These are phyloP conservation scores for Aspergillus sclerotioniger DNA, from an alignment of 495 filamentous ascomycete species.

Conservation along the genomic window DNA sequence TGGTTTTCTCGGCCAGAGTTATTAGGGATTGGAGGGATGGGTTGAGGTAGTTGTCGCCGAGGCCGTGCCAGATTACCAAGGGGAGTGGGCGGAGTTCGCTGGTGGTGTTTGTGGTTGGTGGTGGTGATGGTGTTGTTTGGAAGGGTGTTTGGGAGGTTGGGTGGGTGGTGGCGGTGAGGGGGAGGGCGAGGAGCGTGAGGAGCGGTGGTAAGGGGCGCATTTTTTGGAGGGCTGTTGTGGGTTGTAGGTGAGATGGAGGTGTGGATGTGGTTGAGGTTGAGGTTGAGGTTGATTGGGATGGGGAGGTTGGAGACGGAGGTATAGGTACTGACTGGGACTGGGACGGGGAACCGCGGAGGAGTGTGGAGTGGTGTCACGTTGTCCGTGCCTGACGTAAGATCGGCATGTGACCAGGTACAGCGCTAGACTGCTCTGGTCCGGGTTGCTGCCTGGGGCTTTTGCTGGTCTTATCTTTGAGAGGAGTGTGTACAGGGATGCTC, in stretches of 20 bases:
- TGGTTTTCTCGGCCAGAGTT: constrained; percentile 61
- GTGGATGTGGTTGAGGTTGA: neutral
- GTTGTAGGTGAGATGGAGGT: neutral
- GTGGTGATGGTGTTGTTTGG: constrained; percentile 21
- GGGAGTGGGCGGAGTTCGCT: constrained; percentile 59
- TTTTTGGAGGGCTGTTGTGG: neutral
- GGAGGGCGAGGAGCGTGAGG: neutral
- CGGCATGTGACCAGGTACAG: neutral
- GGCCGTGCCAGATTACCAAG: constrained; percentile 91
- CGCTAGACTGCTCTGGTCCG: neutral
- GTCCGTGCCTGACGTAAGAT: neutral
- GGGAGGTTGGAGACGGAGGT: constrained; percentile 1
- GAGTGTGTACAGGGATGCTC: neutral
- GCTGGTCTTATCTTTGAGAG: neutral
- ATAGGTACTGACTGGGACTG: too few species aligned
- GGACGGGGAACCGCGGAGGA: neutral
- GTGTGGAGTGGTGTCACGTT: neutral
- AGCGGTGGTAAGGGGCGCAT: constrained; percentile 18
- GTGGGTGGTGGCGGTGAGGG: neutral
- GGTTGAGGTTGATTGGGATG: neutral
- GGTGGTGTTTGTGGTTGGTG: constrained; percentile 5
- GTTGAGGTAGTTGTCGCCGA: constrained; percentile 60
- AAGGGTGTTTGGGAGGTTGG: constrained; percentile 12
- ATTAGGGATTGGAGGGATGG: constrained; percentile 50
- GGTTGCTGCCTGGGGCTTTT: neutral